Percentiles rank a stretch among this genome's conserved stretches.
These are phyloP conservation scores for Dimocarpus longan DNA, from an alignment of 345 rosid species.

Conservation along the genomic window DNA sequence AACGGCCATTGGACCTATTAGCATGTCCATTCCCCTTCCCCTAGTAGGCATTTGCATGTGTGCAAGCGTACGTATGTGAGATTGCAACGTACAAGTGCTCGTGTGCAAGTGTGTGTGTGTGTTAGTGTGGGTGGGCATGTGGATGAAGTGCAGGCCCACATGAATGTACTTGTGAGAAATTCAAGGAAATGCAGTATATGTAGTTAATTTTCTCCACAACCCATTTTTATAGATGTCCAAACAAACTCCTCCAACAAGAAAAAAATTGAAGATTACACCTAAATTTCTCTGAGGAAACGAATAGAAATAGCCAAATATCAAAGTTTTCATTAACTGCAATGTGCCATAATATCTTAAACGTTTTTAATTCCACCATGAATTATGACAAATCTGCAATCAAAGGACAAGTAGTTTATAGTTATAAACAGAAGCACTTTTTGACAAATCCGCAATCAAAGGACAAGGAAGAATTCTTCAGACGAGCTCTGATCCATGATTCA, in stretches of 20 bases:
- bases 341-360: neutral
- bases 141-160: neutral
- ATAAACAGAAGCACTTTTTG: neutral
- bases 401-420: neutral
- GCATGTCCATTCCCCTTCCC: neutral
- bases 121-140: neutral
- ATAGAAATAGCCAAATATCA: neutral
- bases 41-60: neutral
- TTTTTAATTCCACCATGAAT: neutral
- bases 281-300: neutral
- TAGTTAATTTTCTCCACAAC: neutral
- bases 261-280: neutral
- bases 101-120: neutral
- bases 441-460: neutral
- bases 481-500: slow-evolving; percentile 71
- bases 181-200: neutral
- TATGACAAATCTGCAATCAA: neutral
- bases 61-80: neutral
- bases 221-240: neutral
- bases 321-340: neutral
- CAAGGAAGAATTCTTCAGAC: slow-evolving; percentile 49
- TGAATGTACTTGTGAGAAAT: neutral
- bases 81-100: neutral
- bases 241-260: neutral
- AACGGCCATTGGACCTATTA: neutral